Base-by-base conservation (phyloP, 176 grass and related monocot species). In the Phoenix dactylifera region DNA sequence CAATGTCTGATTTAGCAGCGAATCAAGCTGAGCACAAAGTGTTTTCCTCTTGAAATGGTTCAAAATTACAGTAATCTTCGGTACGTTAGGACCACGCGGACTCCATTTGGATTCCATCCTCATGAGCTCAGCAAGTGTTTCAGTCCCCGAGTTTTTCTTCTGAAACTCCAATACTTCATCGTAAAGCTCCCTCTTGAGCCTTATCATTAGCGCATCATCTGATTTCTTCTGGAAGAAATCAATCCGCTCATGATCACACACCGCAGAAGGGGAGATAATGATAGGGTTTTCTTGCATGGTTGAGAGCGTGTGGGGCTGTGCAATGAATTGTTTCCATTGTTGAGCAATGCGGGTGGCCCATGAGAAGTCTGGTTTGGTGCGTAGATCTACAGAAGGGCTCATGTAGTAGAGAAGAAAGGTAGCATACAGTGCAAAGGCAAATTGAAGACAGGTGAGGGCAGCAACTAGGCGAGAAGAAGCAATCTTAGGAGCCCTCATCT, bases 341-440 rank as follows among this genome's bases (percentile, higher is more conserved):
- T 91, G 81, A 16, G 93, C 87, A 69, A 98, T 73, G 35, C 81
- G 80, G 24, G 66, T 76, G 14, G 87, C 87, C 93, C 93, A 98
- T 0, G 81, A 58, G 14, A 92, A 87, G 76, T 98, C 87, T 0
- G 87, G 84, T 58, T 87, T 85, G 23, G 63, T 63, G 54, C 78
- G 76, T 35, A 97, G 60, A 72, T 98, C 93, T 18, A 92, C 75
- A 51, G 87, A 24, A 58, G 93, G 87, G 84, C 81, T 97, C 93
- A 97, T 97, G 87, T 85, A 97, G 79, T 97, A 97, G 58, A 97
- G 84, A 20, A 97, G 87, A 75, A 91, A 97, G 23, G 93, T 97
- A 51, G 93, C 93, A 65, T 97, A 97, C 58, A 97, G 78, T 22
- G 84, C 93, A 71, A 97, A 97, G 50, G 73, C 84, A 9, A 97